Evolutionary conservation across 139 green algal species (phyloP).

Genomic region (Chlorella sorokiniana): DNA sequence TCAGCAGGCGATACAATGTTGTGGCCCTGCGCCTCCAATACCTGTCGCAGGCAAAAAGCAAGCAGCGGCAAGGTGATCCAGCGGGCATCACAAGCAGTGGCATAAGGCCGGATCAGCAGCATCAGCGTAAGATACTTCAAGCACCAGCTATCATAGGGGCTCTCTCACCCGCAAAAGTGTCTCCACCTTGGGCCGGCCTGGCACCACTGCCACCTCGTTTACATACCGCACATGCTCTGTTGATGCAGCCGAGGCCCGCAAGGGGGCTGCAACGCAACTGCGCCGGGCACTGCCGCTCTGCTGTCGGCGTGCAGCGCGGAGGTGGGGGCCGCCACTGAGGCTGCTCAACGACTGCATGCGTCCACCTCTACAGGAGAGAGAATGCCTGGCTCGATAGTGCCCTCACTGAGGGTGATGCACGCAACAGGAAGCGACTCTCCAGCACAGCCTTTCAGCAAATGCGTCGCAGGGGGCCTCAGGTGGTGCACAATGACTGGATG

Average conservation of each 20-base stretch:
- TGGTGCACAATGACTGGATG: no score
- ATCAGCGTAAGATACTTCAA: background rate
- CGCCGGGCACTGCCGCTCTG: background rate
- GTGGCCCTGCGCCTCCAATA: constrained; percentile 68
- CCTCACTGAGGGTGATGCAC: no score
- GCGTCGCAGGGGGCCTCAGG: no score
- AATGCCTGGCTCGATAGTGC: no score
- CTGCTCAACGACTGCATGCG: background rate
- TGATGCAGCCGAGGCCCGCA: background rate
- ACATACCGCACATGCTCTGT: constrained; percentile 14
- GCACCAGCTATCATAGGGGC: background rate
- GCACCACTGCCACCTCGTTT: constrained; percentile 41
- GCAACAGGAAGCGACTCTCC: no score
- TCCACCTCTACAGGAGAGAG: no score
- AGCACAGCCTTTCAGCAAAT: background rate
- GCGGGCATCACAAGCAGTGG: background rate
- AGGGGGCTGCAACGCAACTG: background rate
- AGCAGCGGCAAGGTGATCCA: background rate
- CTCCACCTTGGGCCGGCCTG: constrained; percentile 32
- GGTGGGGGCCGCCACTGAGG: background rate
- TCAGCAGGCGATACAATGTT: constrained; percentile 57
- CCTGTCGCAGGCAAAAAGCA: constrained; percentile 35
- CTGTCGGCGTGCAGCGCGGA: background rate
- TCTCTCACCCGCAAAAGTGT: constrained; percentile 5
- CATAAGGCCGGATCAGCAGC: background rate